These are phyloP conservation scores for Suillus placidus DNA, from an alignment of 768 basidiomycete species.

Conservation along the genomic window DNA sequence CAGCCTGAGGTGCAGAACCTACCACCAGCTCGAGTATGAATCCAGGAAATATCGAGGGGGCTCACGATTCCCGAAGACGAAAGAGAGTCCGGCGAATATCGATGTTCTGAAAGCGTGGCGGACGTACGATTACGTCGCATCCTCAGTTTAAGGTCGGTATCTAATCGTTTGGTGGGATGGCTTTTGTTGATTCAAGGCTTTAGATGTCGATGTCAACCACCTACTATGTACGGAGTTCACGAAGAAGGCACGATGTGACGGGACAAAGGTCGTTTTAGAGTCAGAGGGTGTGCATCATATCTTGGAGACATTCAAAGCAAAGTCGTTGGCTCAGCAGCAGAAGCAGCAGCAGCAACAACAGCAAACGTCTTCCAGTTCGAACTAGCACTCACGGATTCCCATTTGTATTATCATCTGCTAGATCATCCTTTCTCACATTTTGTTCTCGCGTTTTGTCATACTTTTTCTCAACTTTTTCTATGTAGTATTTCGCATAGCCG, in stretches of 20 bases:
- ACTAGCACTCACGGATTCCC: neutral
- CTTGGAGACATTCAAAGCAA: slow-evolving; percentile 43
- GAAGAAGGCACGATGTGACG: slow-evolving; percentile 81
- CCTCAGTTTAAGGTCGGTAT: slow-evolving; percentile 73
- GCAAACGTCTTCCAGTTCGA: neutral
- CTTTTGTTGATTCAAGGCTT: slow-evolving; percentile 9
- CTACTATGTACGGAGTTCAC: slow-evolving; percentile 80
- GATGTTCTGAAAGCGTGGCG: slow-evolving; percentile 82
- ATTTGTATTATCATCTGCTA: slow-evolving; percentile 3
- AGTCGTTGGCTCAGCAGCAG: slow-evolving; percentile 20
- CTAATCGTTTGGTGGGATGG: neutral
- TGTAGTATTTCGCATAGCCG: slow-evolving; percentile 2
- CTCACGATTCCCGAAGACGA: slow-evolving; percentile 67
- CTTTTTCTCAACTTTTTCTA: neutral
- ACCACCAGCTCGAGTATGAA: too few relatives aligned
- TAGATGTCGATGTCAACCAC: slow-evolving; percentile 78
- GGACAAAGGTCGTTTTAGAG: slow-evolving; percentile 78
- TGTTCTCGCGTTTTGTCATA: neutral
- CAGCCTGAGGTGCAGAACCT: too few relatives aligned
- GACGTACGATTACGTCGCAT: slow-evolving; percentile 69
- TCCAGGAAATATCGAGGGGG: slow-evolving; percentile 29
- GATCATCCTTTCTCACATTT: neutral
- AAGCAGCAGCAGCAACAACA: slow-evolving; percentile 2
- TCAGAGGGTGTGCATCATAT: slow-evolving; percentile 46
- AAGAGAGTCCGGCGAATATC: slow-evolving; percentile 71